phyloP scores from a whole-genome alignment of 805 yeast species.

The Peterozyma xylosa region DNA sequence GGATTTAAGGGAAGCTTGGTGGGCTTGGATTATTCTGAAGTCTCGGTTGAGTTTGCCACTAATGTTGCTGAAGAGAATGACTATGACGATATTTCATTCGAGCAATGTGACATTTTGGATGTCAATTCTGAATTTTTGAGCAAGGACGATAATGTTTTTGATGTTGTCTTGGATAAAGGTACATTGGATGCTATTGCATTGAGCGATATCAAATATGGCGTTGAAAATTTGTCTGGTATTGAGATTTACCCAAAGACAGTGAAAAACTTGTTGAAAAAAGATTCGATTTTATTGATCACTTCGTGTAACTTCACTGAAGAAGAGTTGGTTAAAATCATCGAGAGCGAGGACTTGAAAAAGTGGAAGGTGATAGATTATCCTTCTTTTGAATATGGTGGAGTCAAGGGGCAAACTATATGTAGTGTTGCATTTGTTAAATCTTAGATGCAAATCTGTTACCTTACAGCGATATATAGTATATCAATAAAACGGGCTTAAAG shows the following conservation, averaged over 20 bases:
- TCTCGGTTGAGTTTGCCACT: conserved; percentile 71
- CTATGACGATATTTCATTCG: conserved; percentile 38
- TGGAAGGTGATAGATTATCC: conserved; percentile 76
- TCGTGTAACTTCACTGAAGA: conserved; percentile 89
- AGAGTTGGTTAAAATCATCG: conserved; percentile 55
- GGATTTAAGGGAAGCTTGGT: conserved; percentile 48
- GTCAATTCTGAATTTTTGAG: conserved; percentile 25
- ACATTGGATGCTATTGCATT: conserved; percentile 95
- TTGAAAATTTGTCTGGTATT: conserved; percentile 34
- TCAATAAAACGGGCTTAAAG: not conserved
- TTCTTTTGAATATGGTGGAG: conserved; percentile 82
- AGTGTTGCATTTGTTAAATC: conserved; percentile 66
- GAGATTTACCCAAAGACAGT: conserved; percentile 61
- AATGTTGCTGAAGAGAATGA: conserved; percentile 40
- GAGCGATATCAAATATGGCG: conserved; percentile 46
- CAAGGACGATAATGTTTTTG: conserved; percentile 37
- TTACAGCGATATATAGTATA: conserved; percentile 1
- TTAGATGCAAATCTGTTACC: conserved; percentile 4
- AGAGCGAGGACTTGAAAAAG: conserved; percentile 39
- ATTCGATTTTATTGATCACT: conserved; percentile 68
- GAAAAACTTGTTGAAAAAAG: conserved; percentile 41
- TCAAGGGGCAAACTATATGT: conserved; percentile 80
- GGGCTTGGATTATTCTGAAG: conserved; percentile 84
- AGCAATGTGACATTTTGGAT: conserved; percentile 62
- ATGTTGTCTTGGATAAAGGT: conserved; percentile 86